A percentile compares a stretch with the other conserved stretches of the same genome.
Evolutionary conservation across 2,329 filamentous ascomycete genomes (phyloP).

Genomic region (Cladobotryum protrusum): DNA sequence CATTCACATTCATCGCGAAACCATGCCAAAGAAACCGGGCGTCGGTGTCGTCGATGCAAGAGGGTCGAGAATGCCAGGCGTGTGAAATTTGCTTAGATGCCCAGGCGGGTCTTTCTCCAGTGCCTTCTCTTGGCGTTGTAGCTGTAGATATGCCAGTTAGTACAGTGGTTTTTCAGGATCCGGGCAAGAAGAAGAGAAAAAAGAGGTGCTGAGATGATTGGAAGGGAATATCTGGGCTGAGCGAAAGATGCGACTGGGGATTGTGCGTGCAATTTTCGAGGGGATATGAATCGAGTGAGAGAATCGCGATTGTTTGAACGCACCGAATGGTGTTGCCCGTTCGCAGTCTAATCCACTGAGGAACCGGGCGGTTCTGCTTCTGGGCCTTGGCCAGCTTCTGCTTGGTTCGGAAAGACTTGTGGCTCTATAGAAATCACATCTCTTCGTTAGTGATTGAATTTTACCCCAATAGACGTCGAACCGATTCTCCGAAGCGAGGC

Average conservation of each 20-base stretch:
- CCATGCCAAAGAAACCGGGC: slow-evolving; percentile 20
- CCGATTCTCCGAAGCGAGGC: not conserved
- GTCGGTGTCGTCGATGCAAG: slow-evolving; percentile 18
- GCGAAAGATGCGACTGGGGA: too few relatives aligned
- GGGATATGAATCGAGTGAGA: not conserved
- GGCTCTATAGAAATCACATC: slow-evolving; percentile 57
- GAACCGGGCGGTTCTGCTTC: slow-evolving; percentile 99
- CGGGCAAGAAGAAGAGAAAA: not conserved
- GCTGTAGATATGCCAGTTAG: slow-evolving; percentile 44
- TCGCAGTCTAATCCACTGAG: slow-evolving; percentile 98
- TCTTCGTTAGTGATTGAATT: slow-evolving; percentile 18
- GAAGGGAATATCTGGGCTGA: not conserved
- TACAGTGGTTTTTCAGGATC: not conserved
- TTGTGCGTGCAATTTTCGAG: not conserved
- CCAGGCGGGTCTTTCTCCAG: slow-evolving; percentile 99
- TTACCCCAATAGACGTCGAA: not conserved
- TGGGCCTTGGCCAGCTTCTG: slow-evolving; percentile 99
- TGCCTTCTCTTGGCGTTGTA: slow-evolving; percentile 99
- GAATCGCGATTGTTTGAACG: slow-evolving; percentile 32
- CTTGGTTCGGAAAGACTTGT: slow-evolving; percentile 99
- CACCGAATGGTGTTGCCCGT: slow-evolving; percentile 99
- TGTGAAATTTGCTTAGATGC: slow-evolving; percentile 68
- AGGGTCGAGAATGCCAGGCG: slow-evolving; percentile 13
- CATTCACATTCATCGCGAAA: slow-evolving; percentile 22
- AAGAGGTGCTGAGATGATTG: not conserved